Conservation (phyloP, 176 grass and related monocot genomes). For the Aegilops speltoides region DNA sequence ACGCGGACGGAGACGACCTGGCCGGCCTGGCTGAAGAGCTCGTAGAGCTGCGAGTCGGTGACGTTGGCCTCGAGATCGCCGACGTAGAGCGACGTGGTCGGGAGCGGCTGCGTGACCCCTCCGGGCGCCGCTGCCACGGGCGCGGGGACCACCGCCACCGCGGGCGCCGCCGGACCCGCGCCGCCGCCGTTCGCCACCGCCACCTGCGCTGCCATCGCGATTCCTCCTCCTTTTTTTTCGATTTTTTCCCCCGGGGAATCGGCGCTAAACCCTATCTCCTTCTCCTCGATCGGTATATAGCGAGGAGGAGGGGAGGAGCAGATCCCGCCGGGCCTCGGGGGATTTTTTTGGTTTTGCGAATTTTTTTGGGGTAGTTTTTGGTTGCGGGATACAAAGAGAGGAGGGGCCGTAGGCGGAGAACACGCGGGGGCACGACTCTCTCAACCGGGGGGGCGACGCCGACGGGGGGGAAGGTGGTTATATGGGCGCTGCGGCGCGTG, state of each 20-base stretch:
- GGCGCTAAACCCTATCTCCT: constrained; percentile 44
- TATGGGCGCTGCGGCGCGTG: background rate
- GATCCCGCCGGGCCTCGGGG: constrained; percentile 42
- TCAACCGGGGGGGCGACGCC: constrained; percentile 27
- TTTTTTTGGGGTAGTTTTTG: constrained; percentile 41
- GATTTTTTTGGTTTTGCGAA: constrained; percentile 15
- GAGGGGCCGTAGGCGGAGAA: constrained; percentile 41
- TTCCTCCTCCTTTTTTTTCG: constrained; percentile 17
- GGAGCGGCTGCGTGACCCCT: constrained; percentile 32
- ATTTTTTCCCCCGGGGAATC: background rate
- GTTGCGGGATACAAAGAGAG: constrained; percentile 40
- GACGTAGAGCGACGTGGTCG: constrained; percentile 80
- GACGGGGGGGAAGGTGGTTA: background rate
- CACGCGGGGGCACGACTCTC: constrained; percentile 46
- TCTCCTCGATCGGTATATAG: constrained; percentile 21
- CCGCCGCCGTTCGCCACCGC: constrained; percentile 38
- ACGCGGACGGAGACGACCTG: constrained; percentile 86
- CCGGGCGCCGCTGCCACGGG: background rate
- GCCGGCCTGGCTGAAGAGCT: constrained; percentile 78
- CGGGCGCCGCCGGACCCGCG: background rate
- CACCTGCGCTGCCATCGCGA: constrained; percentile 48
- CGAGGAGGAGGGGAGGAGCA: background rate
- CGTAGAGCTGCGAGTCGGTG: constrained; percentile 73
- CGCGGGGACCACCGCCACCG: constrained; percentile 16
- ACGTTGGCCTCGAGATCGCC: constrained; percentile 79